phyloP scores from a whole-genome alignment of 2,329 filamentous ascomycete species.

The Cytospora paraplurivora region DNA sequence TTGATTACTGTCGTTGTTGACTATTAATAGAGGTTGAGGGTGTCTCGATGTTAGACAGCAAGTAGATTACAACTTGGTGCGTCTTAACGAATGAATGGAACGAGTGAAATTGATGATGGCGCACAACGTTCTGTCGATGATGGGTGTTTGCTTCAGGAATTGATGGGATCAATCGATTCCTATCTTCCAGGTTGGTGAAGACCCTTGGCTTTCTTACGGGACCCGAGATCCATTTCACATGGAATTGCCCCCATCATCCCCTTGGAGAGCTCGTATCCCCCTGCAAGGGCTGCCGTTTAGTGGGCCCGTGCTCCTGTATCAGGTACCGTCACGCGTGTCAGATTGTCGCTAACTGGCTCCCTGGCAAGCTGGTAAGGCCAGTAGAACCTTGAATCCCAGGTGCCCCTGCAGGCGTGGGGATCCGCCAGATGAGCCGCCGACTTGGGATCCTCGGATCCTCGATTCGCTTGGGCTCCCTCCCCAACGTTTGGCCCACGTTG shows the following conservation, averaged over 20 bases:
- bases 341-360: background rate
- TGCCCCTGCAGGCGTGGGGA: background rate
- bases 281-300: background rate
- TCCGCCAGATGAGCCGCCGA: background rate
- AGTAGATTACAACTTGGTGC: background rate
- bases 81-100: background rate
- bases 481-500: background rate
- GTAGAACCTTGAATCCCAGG: background rate
- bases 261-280: background rate
- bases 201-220: background rate
- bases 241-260: background rate
- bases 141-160: background rate
- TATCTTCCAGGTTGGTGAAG: background rate
- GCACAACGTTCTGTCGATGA: background rate
- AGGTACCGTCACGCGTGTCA: slow-evolving; percentile 1
- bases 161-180: background rate
- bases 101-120: background rate
- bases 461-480: background rate
- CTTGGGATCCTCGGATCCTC: background rate
- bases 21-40: background rate
- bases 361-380: background rate
- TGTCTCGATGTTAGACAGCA: background rate
- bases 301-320: slow-evolving; percentile 3
- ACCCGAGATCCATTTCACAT: background rate
- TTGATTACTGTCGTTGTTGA: background rate